phyloP scores from a whole-genome alignment of 2,329 filamentous ascomycete genomes.

The Gyromitra esculenta region DNA sequence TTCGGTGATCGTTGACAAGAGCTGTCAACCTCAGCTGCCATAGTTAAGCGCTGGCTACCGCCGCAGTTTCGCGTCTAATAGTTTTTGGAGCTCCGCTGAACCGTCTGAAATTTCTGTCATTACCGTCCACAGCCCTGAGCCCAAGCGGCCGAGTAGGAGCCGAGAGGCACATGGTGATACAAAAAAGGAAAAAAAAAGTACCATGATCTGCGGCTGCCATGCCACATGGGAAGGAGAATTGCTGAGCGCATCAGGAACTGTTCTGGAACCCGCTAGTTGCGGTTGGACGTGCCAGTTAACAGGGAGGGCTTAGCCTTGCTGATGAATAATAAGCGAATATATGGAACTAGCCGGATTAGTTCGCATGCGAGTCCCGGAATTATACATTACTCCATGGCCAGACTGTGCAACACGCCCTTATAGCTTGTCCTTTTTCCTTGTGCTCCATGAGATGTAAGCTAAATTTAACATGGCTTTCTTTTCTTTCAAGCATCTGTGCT shows the following conservation, averaged over 20 bases:
- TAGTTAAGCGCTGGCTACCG: slow-evolving; percentile 12
- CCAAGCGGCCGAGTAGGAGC: slow-evolving; percentile 22
- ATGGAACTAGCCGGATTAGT: slow-evolving; percentile 33
- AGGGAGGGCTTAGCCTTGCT: slow-evolving; percentile 40
- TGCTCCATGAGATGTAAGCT: slow-evolving; percentile 14
- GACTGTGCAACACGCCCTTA: slow-evolving; percentile 12
- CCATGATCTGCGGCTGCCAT: slow-evolving; percentile 31
- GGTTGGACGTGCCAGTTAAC: slow-evolving; percentile 25
- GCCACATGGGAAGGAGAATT: slow-evolving; percentile 31
- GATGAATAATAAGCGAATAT: slow-evolving; percentile 32
- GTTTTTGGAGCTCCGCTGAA: not conserved
- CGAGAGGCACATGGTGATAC: slow-evolving; percentile 3
- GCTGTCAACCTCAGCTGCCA: slow-evolving; percentile 5
- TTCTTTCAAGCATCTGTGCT: slow-evolving; percentile 23
- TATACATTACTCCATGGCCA: not conserved
- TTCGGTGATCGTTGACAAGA: not conserved
- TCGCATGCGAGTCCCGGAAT: not conserved
- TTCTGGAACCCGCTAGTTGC: slow-evolving; percentile 33
- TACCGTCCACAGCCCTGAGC: not conserved
- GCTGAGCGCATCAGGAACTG: slow-evolving; percentile 32
- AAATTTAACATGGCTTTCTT: slow-evolving; percentile 15
- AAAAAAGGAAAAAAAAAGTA: not conserved
- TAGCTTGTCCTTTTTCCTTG: slow-evolving; percentile 2
- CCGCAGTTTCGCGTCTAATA: slow-evolving; percentile 17
- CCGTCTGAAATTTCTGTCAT: not conserved